Percentiles rank a stretch among this genome's conserved stretches.
Evolutionary conservation across 352 stramenopile species (phyloP).

Genomic region (Globisporangium spiculum): DNA sequence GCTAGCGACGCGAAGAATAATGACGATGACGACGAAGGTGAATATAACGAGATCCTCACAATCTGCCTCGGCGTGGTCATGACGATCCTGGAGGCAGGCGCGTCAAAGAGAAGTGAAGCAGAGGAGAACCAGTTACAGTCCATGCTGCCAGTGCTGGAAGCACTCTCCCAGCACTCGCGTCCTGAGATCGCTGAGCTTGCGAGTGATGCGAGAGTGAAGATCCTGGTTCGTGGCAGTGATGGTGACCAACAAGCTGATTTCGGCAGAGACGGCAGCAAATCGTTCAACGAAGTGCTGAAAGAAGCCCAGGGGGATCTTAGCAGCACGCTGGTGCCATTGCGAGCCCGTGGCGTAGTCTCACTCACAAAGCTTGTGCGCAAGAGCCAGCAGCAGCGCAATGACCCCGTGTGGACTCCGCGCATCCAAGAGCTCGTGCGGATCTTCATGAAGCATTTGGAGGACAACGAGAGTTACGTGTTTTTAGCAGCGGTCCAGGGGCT

Average conservation of each 20-base stretch:
- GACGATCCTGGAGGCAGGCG: conserved; percentile 77
- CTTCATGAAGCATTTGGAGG: conserved; percentile 60
- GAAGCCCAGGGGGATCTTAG: conserved; percentile 56
- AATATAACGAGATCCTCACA: conserved; percentile 65
- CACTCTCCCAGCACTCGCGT: conserved; percentile 45
- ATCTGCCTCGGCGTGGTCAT: conserved; percentile 76
- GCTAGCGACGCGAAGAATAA: neutral
- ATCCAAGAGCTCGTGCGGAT: conserved; percentile 52
- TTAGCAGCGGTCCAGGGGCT: conserved; percentile 79
- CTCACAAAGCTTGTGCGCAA: conserved; percentile 74
- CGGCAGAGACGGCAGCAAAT: conserved; percentile 12
- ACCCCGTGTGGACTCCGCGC: conserved; percentile 43
- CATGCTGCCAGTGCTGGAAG: conserved; percentile 66
- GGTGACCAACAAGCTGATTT: conserved; percentile 9
- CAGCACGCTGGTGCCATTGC: conserved; percentile 64
- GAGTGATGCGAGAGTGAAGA: conserved; percentile 57
- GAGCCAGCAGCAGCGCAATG: conserved; percentile 40
- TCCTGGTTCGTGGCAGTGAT: conserved; percentile 43
- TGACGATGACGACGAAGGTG: conserved; percentile 41
- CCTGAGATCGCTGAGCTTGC: conserved; percentile 73
- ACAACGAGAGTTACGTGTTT: conserved; percentile 83
- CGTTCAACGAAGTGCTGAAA: conserved; percentile 54
- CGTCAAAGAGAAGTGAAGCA: conserved; percentile 31
- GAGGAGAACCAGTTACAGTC: conserved; percentile 59
- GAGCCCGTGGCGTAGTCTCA: conserved; percentile 66